Evolutionary conservation across 192 early-diverging fungal species (phyloP).

Genomic region (Pecoramyces ruminantium): DNA sequence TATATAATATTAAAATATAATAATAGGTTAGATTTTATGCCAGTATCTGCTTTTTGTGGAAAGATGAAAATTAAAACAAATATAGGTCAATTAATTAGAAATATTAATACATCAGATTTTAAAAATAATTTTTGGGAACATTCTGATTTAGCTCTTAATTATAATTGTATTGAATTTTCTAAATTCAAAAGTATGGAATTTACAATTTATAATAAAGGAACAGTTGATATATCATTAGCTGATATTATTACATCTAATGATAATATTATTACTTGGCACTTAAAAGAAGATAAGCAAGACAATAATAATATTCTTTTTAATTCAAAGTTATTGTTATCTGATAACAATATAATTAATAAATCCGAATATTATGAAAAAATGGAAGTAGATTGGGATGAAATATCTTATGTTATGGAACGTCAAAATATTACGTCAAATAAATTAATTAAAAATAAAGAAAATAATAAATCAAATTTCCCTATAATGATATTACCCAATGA

Average conservation of each 20-base stretch:
- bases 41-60: neutral
- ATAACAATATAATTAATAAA: neutral
- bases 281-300: neutral
- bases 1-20: neutral
- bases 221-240: neutral
- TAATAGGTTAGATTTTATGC: neutral
- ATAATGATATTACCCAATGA: neutral
- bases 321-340: neutral
- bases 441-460: neutral
- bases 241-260: neutral
- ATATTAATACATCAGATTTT: neutral
- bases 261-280: neutral
- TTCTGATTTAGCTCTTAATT: neutral
- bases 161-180: neutral
- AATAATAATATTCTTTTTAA: neutral
- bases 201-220: neutral
- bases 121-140: neutral
- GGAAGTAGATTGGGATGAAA: neutral
- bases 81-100: neutral
- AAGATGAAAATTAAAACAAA: neutral
- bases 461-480: neutral
- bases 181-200: neutral
- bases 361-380: neutral
- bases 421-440: neutral
- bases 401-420: neutral